Evolutionary conservation across 148 eudicot genomes (phyloP), one percentile per base, ranked within the genome.

Genomic region (Rhododendron kiyosumense): DNA sequence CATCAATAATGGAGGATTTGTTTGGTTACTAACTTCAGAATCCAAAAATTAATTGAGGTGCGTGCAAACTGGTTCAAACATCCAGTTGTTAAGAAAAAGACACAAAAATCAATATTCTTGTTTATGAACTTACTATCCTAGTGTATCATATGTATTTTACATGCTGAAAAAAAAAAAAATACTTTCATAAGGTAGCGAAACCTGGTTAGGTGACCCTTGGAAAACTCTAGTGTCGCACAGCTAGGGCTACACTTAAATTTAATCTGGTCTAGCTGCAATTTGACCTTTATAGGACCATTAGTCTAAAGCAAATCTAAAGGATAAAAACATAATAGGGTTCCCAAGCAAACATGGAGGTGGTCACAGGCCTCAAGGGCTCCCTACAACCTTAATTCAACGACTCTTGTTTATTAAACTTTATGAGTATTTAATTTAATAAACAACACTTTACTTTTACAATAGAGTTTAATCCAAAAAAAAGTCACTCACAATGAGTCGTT

Each of bases 281-380:
- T n/a, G 61, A 54, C 30, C 83, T 59, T 59, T 59, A 59, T 59
- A 59, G 65, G n/a, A 59, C 65, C 76, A 85, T 79, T 48, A 38
- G 26, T 41, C 43, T 78, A 36, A 61, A 7, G 57, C 75, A 78
- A 63, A 24, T n/a, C 69, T 63, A 63, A 7, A 24, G 28, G 65
- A 59, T 61, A n/a, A 26, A 8, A 26, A 63, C 8, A 63, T 3
- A 2, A 51, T 52, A 52, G 48, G 54, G 26, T 15, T 14, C 54
- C 71, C 38, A 26, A 57, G 24, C 71, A 6, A 32, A 51, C 3
- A 26, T 17, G 46, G 46, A 30, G 36, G 86, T 85, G 86, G 83
- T 85, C 65, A 82, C 45, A 51, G 81, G 75, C 18, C 82, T 77
- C 81, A 54, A 38, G 22, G 46, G 30, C 86, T 84, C 32, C 59